Base-by-base conservation (phyloP, 805 yeast species). In the Saturnispora quitensis region DNA sequence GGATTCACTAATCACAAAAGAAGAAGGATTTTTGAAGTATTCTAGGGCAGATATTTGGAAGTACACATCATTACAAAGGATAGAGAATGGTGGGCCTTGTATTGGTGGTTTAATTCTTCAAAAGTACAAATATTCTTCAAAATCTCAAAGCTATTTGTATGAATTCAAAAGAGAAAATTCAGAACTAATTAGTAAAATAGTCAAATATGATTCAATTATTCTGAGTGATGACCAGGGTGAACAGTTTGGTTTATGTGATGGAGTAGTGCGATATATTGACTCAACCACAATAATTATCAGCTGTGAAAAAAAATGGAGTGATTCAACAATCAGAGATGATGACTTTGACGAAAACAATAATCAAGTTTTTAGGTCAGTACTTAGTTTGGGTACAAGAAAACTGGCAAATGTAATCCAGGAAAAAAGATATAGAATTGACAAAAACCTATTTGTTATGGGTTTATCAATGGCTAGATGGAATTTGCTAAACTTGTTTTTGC, bases 381-480 rank as follows among this genome's bases (percentile, higher is more conserved):
- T 81, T 40, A 45, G 28, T 27, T 40, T 33, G 7, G 28, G 15
- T 4, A 31, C 18, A 18, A 6, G 27, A 20, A 36, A 22, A 15
- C 22, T 43, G 10, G n/a, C 33, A 7, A 31, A 31, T 18, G 17
- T 13, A 5, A 43, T 56, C 5, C 43, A 27, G 8, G 28, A 47
- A 9, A 60, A 54, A 15, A 66, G 52, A 25, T 89, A 78, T 57
- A 72, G 98, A 51, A 73, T 90, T 25, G 98, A 91, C 63, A 82
- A 80, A 61, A 95, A 89, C 66, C 89, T 83, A 45, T 76, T 82
- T 68, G 83, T 79, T 51, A 81, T 78, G 57, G 89, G 90, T 0
- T 73, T 90, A 73, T 78, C 88, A 0, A 61, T 84, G 34, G 89
- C 96, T 0, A 70, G 97, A 44, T 86, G 69, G 65, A 93, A 91